phyloP scores from a whole-genome alignment of 192 early-diverging fungal genomes.

The Rhizophagus prolifer region DNA sequence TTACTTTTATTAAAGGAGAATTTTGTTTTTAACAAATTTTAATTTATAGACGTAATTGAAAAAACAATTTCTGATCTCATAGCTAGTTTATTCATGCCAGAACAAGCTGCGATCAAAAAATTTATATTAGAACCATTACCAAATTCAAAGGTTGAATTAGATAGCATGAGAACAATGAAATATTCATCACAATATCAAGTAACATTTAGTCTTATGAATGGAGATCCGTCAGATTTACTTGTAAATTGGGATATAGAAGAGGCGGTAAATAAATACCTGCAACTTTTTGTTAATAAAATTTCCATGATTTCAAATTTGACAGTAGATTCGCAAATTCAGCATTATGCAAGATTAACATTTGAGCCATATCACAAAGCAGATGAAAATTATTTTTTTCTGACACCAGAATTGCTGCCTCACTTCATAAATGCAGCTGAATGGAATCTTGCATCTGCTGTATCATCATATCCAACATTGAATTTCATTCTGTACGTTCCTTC shows the following conservation, averaged over 20 bases:
- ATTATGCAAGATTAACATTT: slow-evolving; percentile 78
- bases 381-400: slow-evolving; percentile 58
- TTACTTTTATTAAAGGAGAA: not conserved
- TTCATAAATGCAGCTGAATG: slow-evolving; percentile 97
- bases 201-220: slow-evolving; percentile 85
- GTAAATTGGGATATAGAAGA: slow-evolving; percentile 84
- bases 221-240: slow-evolving; percentile 64
- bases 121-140: slow-evolving; percentile 15
- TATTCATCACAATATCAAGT: slow-evolving; percentile 84
- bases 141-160: slow-evolving; percentile 36
- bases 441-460: slow-evolving; percentile 90
- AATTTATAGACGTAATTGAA: slow-evolving; percentile 31
- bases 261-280: slow-evolving; percentile 63
- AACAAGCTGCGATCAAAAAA: slow-evolving; percentile 32
- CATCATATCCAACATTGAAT: slow-evolving; percentile 79
- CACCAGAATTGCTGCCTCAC: slow-evolving; percentile 72
- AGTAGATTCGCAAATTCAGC: slow-evolving; percentile 81
- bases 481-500: slow-evolving; percentile 88
- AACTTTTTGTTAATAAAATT: slow-evolving; percentile 72
- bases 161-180: slow-evolving; percentile 74
- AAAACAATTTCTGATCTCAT: slow-evolving; percentile 33
- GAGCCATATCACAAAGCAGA: slow-evolving; percentile 50
- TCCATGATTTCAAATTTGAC: slow-evolving; percentile 70
- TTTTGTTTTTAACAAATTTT: not conserved
- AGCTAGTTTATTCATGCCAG: slow-evolving; percentile 33